phyloP scores from a whole-genome alignment of 208 protist genomes.

The Polymyxa betae region DNA sequence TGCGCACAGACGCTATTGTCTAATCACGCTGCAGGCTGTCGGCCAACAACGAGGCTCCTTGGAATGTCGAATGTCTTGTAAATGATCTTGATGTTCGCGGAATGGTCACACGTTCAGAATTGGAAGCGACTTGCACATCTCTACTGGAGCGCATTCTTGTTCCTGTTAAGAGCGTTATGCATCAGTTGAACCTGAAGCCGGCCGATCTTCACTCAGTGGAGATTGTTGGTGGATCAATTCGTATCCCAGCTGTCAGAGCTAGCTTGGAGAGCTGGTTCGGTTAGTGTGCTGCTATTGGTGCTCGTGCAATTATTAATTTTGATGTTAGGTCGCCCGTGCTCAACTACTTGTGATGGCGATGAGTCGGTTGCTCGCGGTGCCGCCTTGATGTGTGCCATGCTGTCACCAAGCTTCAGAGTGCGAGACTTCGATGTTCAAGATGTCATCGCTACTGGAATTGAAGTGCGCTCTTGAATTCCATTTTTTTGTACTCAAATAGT shows the following conservation, averaged over 20 bases:
- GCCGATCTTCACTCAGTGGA: constrained; percentile 63
- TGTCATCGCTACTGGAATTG: constrained; percentile 44
- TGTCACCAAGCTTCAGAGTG: constrained; percentile 58
- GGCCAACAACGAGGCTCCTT: constrained; percentile 55
- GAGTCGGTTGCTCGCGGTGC: constrained; percentile 58
- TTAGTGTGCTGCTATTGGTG: neutral
- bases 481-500: neutral
- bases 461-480: constrained; percentile 1
- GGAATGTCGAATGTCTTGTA: constrained; percentile 61
- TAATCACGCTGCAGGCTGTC: constrained; percentile 25
- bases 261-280: constrained; percentile 53
- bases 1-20: neutral
- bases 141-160: constrained; percentile 54
- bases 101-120: constrained; percentile 58
- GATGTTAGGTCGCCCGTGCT: neutral
- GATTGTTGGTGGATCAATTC: constrained; percentile 58
- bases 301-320: neutral
- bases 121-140: constrained; percentile 36
- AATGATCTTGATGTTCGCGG: constrained; percentile 62
- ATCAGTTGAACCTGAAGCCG: constrained; percentile 39
- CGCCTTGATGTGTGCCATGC: constrained; percentile 59
- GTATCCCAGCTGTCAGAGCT: constrained; percentile 57
- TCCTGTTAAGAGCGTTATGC: constrained; percentile 57
- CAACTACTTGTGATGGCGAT: constrained; percentile 59
- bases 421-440: constrained; percentile 61